Base-by-base conservation (phyloP, 495 filamentous ascomycete genomes). In the Daldinia vernicosa region DNA sequence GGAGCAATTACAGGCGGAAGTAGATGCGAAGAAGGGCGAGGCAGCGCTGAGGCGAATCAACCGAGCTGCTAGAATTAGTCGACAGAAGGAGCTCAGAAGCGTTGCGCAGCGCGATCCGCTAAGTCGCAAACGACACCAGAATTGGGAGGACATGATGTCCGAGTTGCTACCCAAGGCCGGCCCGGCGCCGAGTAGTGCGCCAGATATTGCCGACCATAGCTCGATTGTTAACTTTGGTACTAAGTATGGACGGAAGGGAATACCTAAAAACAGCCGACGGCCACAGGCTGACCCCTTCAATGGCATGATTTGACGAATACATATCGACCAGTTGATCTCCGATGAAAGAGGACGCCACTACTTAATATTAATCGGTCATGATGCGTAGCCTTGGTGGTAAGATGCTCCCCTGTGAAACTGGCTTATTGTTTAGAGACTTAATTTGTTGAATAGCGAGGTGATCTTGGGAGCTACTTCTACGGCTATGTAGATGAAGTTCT, bases 111-210 rank as follows among this genome's bases (percentile, higher is more conserved):
- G 71, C 24, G 70, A 83, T 37, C 58, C 71, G 0, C 54, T 74
- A 0, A 75, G 77, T 27, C 76, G 79, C 14, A 66, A 80, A 14
- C 76, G 83, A 30, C 79, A 83, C 53, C 55, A 74, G 2, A 63
- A 79, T 0, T 85, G 83, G 83, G 83, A 85, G 69, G 50, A 62
- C 0, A 76, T 80, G 3, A 83, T 85, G 82, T 70, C 76, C 9
- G 75, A 76, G 14, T 40, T 83, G 9, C 75, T 85, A 2, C 78
- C 80, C 32, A 74, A 77, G 9, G 71, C 74, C 7, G 73, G 58
- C 22, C 90, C 88, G 72, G 12, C 15, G 22, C 89, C 89, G 78
- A 90, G 88, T 74, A 89, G 83, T 11, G 90, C 84, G 60, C 92
- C 90, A 1, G 82, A 84, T 19, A 82, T 84, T 52, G 83, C 83